Evolutionary conservation across 352 stramenopile species (phyloP), one percentile per base, ranked within the genome.

Genomic region (Pelagophyceae sp.): DNA sequence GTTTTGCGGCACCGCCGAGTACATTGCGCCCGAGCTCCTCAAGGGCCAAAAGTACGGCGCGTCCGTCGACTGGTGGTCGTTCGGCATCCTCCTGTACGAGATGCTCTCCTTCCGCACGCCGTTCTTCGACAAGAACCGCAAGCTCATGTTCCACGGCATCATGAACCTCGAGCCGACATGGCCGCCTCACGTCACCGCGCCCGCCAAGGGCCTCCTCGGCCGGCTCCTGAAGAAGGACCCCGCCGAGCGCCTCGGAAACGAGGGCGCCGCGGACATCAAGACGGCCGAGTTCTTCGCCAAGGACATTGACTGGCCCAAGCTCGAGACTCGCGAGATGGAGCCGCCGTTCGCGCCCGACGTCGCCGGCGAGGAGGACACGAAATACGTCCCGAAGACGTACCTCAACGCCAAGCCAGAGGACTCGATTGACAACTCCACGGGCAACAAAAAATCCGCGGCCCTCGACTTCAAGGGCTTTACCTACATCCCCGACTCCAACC

Each of bases 141-240:
- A 97, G 82, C 85, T 89, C 75, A 97, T 97, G 92, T 96, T 96
- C 84, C 88, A 94, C 83, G 95, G 94, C 78, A 97, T 97, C 35
- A 82, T 87, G 31, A 80, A 84, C 33, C 51, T 61, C 15, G 75
- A 69, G 25, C 77, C 78, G 3, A 75, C 40, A 23, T 85, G 84
- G 60, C 81, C 81, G 50, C 87, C 90, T n/a, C 93, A 93, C 83
- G 95, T 96, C 88, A 94, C 89, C 38, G 87, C 88, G 38, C 88
- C 94, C 80, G 91, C 91, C 23, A 93, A 93, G 79, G 87, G 91
- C 78, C 70, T 95, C 72, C 84, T 96, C 35, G 90, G 85, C 25
- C 85, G 87, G 37, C 80, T 96, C 78, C 83, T 96, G 35, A 91
- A 90, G 69, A 89, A 89, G 75, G 93, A 96, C 82, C 90, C 94